Conservation (phyloP, 805 yeast genomes). For the Saccharomycopsis selenospora region DNA sequence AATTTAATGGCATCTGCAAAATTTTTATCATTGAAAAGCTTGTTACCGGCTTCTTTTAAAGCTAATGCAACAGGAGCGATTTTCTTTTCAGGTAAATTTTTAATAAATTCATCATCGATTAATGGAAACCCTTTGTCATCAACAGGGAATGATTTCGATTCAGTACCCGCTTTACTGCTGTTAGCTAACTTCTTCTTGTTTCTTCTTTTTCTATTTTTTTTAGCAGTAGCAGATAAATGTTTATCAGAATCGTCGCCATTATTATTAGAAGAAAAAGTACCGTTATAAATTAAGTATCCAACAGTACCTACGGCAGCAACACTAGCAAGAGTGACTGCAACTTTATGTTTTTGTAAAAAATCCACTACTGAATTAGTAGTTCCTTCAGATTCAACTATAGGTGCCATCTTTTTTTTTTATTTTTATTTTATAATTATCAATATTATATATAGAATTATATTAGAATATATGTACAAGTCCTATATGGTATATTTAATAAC, state of each 20-base stretch:
- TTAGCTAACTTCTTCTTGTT: slow-evolving; percentile 28
- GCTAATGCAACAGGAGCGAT: slow-evolving; percentile 61
- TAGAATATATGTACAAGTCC: too few species aligned
- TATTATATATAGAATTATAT: too few species aligned
- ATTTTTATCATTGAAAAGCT: slow-evolving; percentile 60
- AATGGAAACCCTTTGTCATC: slow-evolving; percentile 52
- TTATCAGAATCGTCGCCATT: slow-evolving; percentile 22
- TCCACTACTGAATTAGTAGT: slow-evolving; percentile 14
- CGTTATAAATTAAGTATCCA: slow-evolving; percentile 39
- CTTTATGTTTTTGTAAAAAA: slow-evolving; percentile 47
- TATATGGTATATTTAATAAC: too few species aligned
- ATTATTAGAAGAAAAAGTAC: slow-evolving; percentile 19
- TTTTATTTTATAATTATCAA: too few species aligned
- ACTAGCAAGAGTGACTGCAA: slow-evolving; percentile 56
- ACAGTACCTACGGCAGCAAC: slow-evolving; percentile 60
- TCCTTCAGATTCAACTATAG: slow-evolving; percentile 16
- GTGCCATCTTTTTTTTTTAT: slow-evolving; percentile 19
- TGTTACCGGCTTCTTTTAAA: slow-evolving; percentile 87
- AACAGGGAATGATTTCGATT: slow-evolving; percentile 42
- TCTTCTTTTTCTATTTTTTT: slow-evolving; percentile 42
- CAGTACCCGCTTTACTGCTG: slow-evolving; percentile 25
- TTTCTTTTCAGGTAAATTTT: slow-evolving; percentile 40
- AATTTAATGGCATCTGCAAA: slow-evolving; percentile 69
- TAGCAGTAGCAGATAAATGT: slow-evolving; percentile 22
- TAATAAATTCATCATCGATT: slow-evolving; percentile 40